These are phyloP conservation scores for Xylaria arbuscula DNA, from an alignment of 2,329 filamentous ascomycete genomes.

Conservation along the genomic window DNA sequence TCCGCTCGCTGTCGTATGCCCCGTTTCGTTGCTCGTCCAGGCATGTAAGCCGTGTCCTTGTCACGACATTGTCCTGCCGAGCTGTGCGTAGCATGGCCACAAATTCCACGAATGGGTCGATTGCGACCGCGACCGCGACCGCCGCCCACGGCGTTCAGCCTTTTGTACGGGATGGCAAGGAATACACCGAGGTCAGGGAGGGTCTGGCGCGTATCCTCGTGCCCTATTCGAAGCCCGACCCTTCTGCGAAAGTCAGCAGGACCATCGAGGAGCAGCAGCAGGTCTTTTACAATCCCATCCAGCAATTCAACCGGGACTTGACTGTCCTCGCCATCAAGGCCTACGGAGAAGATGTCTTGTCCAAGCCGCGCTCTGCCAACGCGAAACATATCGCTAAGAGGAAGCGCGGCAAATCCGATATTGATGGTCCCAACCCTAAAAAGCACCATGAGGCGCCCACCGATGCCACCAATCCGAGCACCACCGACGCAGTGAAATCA, in stretches of 20 bases:
- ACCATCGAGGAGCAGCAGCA: constrained; percentile 74
- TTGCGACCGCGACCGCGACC: constrained; percentile 9
- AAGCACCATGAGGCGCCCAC: constrained; percentile 40
- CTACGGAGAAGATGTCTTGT: constrained; percentile 77
- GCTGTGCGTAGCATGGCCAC: constrained; percentile 46
- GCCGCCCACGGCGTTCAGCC: constrained; percentile 50
- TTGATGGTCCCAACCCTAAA: constrained; percentile 37
- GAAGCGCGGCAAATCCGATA: constrained; percentile 38
- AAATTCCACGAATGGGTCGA: constrained; percentile 35
- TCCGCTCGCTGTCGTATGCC: constrained; percentile 12
- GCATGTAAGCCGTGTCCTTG: constrained; percentile 41
- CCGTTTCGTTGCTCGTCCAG: constrained; percentile 13
- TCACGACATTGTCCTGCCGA: constrained; percentile 30
- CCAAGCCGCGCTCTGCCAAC: constrained; percentile 57
- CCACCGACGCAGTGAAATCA: constrained; percentile 18
- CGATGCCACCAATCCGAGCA: constrained; percentile 28
- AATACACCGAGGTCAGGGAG: constrained; percentile 65
- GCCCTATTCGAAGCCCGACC: constrained; percentile 55
- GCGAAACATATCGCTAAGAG: constrained; percentile 54
- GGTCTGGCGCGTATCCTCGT: constrained; percentile 68
- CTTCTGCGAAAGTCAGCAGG: constrained; percentile 47
- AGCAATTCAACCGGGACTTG: constrained; percentile 97
- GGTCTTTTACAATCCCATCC: constrained; percentile 99
- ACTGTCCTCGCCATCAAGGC: constrained; percentile 92
- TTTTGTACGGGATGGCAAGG: constrained; percentile 58